phyloP scores from a whole-genome alignment of 2,329 filamentous ascomycete species.

The Epichloe glyceriae region DNA sequence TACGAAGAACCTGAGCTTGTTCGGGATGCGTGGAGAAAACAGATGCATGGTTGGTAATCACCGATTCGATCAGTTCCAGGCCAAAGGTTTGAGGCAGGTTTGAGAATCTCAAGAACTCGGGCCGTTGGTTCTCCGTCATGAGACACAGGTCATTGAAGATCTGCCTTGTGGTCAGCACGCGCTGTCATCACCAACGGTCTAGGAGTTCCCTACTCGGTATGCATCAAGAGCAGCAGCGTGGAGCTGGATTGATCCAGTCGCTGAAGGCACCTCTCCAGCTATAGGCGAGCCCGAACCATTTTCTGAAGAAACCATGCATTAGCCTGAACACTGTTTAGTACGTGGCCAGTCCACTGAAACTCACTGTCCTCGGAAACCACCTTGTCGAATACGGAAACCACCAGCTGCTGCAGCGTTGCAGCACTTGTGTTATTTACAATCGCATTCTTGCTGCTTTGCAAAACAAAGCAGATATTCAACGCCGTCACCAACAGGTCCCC shows the following conservation, averaged over 20 bases:
- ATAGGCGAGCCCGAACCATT: slow-evolving; percentile 38
- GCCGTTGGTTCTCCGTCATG: slow-evolving; percentile 70
- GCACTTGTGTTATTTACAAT: slow-evolving; percentile 93
- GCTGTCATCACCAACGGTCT: too few relatives aligned
- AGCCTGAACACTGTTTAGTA: not conserved
- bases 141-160: slow-evolving; percentile 85
- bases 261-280: slow-evolving; percentile 54
- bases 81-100: slow-evolving; percentile 71
- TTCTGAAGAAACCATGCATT: slow-evolving; percentile 17
- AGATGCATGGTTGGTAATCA: slow-evolving; percentile 71
- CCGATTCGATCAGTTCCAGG: slow-evolving; percentile 82
- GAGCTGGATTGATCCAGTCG: slow-evolving; percentile 52
- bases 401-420: slow-evolving; percentile 88
- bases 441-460: slow-evolving; percentile 83
- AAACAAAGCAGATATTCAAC: slow-evolving; percentile 79
- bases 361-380: slow-evolving; percentile 68
- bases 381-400: slow-evolving; percentile 88
- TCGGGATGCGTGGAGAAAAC: slow-evolving; percentile 71
- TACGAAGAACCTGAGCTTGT: slow-evolving; percentile 64
- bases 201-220: slow-evolving; percentile 46
- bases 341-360: not conserved
- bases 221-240: slow-evolving; percentile 73
- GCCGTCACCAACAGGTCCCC: slow-evolving; percentile 70
- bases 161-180: slow-evolving; percentile 22
- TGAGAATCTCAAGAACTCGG: slow-evolving; percentile 70